Base-by-base conservation (phyloP, 148 eudicot species). In the Beta vulgaris region DNA sequence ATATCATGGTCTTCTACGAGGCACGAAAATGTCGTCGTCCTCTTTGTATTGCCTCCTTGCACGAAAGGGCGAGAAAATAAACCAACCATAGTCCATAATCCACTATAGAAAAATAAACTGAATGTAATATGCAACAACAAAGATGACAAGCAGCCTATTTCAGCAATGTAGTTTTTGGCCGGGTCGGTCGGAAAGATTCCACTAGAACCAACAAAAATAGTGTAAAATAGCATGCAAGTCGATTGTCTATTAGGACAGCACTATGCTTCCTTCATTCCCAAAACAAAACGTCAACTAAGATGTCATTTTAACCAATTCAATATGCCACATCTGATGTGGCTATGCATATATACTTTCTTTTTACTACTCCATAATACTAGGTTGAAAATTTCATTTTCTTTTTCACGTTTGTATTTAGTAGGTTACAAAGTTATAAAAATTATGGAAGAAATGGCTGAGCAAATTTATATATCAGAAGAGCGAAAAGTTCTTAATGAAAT, bases 191-290 rank as follows among this genome's bases (percentile, higher is more conserved):
- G 37, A 43, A 72, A 73, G 54, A 25, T 12, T 73, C 63, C 75
- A 72, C 66, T 72, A 40, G 34, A 72, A 15, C 48, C 34, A 54
- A 71, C 19, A 19, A 61, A 31, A 29, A n/a, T 6, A n/a, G 13
- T 0, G 13, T 28, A 10, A 6, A 1, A 29, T 26, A 36, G 46
- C 68, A 64, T 64, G 6, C 69, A 63, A 74, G 46, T 46, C 71
- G 68, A 74, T 13, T 63, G 25, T 62, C 49, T 35, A 35, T n/a
- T 23, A 64, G 71, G 49, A 35, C 77, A 69, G 76, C 76, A 46
- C 19, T 18, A 43, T 32, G 43, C 49, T 54, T 72, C 14, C 7
- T 51, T 32, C 26, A 71, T 32, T 61, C 39, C 23, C 63, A 34
- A 35, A 65, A 44, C 72, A 75, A 16, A 76, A 55, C 55, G 66